These are phyloP conservation scores for Favolaschia claudopus DNA, from an alignment of 768 basidiomycete genomes.

Conservation along the genomic window DNA sequence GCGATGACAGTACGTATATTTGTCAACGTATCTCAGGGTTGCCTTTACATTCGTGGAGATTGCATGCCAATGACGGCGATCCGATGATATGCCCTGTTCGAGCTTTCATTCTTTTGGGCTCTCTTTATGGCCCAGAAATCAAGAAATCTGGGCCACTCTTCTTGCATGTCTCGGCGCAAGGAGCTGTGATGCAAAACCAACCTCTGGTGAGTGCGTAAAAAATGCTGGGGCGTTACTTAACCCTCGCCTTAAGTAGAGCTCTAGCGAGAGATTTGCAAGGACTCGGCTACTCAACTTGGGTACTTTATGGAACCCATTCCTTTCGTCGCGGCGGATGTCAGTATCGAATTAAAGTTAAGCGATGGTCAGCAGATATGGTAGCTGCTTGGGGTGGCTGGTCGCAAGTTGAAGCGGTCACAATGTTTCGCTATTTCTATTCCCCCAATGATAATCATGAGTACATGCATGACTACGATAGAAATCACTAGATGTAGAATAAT, in stretches of 20 bases:
- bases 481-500: neutral
- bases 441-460: constrained; percentile 28
- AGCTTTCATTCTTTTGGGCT: constrained; percentile 20
- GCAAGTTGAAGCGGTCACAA: constrained; percentile 27
- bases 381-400: constrained; percentile 34
- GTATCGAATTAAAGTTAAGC: constrained; percentile 19
- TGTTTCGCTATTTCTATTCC: constrained; percentile 30
- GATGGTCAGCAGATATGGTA: constrained; percentile 24
- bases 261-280: constrained; percentile 24
- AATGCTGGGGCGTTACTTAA: too few relatives aligned
- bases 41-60: constrained; percentile 24
- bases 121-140: constrained; percentile 11
- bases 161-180: constrained; percentile 5
- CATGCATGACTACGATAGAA: constrained; percentile 27
- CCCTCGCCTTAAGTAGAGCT: constrained; percentile 18
- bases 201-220: too few relatives aligned
- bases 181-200: neutral
- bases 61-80: constrained; percentile 28
- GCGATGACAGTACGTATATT: too few relatives aligned
- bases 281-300: constrained; percentile 25
- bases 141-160: constrained; percentile 17
- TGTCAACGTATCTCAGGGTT: too few relatives aligned
- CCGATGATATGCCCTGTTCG: constrained; percentile 27
- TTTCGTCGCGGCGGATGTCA: constrained; percentile 31
- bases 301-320: constrained; percentile 29